These are phyloP conservation scores for Colletotrichum euphorbiae DNA, from an alignment of 2,329 filamentous ascomycete genomes.

Conservation along the genomic window DNA sequence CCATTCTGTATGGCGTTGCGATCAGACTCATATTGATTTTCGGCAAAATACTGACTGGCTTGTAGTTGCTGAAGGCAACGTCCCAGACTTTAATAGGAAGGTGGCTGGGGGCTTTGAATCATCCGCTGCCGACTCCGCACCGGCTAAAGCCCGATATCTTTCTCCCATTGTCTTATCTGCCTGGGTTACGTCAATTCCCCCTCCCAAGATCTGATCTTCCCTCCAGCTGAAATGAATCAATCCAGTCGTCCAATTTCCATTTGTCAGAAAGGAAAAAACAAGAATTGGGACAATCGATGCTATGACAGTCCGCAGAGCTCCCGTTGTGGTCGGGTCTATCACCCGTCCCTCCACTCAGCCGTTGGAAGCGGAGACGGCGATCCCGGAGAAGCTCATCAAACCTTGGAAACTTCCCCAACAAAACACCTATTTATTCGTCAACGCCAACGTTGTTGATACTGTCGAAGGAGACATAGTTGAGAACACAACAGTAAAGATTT, in stretches of 20 bases:
- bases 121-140: conserved; percentile 34
- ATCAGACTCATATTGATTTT: too few species aligned
- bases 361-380: conserved; percentile 8
- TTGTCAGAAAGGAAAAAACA: too few species aligned
- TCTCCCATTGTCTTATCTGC: conserved; percentile 23
- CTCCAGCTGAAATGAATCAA: too few species aligned
- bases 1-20: too few species aligned
- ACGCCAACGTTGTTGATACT: conserved; percentile 58
- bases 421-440: conserved; percentile 51
- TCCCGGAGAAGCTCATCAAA: conserved; percentile 45
- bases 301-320: conserved; percentile 32
- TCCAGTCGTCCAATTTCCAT: background rate
- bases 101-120: conserved; percentile 8
- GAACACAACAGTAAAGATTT: conserved; percentile 49
- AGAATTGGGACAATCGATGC: background rate
- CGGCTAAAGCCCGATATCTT: background rate
- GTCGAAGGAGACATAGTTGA: conserved; percentile 47
- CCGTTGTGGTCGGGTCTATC: background rate
- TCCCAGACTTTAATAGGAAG: conserved; percentile 6
- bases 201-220: background rate
- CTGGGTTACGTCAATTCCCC: background rate
- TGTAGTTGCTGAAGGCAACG: too few species aligned
- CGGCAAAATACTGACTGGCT: too few species aligned
- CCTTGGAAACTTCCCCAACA: conserved; percentile 51
- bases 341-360: background rate